Evolutionary conservation across 441 rosid genomes (phyloP).

Genomic region (Adansonia grandidieri): DNA sequence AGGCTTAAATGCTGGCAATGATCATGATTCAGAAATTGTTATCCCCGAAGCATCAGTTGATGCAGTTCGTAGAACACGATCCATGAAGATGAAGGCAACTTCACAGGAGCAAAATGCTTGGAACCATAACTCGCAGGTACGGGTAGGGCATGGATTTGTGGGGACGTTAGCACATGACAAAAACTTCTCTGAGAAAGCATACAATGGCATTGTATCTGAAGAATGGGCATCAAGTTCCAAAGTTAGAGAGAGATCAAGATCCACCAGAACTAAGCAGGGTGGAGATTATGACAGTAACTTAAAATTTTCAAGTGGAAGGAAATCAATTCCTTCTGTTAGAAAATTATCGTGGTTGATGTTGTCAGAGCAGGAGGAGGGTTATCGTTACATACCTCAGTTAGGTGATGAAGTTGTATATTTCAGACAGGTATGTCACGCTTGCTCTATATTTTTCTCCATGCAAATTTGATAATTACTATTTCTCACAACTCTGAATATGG

Average conservation of each 20-base stretch:
- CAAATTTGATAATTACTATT: not conserved
- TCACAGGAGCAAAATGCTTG: conserved; percentile 46
- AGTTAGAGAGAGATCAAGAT: conserved; percentile 45
- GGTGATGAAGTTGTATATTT: conserved; percentile 76
- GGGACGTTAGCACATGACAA: conserved; percentile 48
- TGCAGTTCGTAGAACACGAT: conserved; percentile 68
- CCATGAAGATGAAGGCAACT: conserved; percentile 62
- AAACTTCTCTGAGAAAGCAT: conserved; percentile 38
- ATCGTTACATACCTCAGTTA: conserved; percentile 75
- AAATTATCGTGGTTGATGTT: conserved; percentile 75
- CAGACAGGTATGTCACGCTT: conserved; percentile 56
- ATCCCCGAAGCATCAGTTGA: conserved; percentile 48
- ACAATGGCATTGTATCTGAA: conserved; percentile 43
- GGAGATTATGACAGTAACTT: conserved; percentile 33
- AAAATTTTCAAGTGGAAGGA: conserved; percentile 35
- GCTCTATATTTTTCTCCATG: not conserved
- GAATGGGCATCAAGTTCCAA: conserved; percentile 57
- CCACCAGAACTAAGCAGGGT: conserved; percentile 40
- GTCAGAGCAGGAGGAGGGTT: conserved; percentile 67
- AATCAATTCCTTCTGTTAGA: conserved; percentile 40
- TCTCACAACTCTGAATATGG: conserved; percentile 25
- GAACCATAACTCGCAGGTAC: conserved; percentile 39
- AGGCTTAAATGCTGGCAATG: conserved; percentile 33
- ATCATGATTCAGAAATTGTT: conserved; percentile 39
- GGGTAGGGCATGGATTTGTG: conserved; percentile 44